A percentile compares a stretch with the other conserved stretches of the same genome.
These are phyloP conservation scores for Arachis hypogaea DNA, from an alignment of 306 rosid genomes.

Conservation along the genomic window DNA sequence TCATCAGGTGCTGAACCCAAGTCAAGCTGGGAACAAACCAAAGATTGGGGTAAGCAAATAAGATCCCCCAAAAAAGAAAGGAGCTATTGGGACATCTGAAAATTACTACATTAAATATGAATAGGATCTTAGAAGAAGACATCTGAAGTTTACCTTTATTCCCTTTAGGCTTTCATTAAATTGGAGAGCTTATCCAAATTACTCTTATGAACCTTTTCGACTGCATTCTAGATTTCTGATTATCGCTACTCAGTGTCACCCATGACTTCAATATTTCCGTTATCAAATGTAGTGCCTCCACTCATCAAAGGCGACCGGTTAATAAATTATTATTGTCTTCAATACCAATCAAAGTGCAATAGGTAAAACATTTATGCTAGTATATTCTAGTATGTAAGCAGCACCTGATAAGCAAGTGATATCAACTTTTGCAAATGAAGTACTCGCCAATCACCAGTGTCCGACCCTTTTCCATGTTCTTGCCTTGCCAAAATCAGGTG, in stretches of 20 bases:
- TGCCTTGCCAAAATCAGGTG: conserved; percentile 81
- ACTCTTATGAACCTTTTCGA: too few species aligned
- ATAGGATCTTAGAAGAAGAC: not conserved
- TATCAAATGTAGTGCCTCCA: too few species aligned
- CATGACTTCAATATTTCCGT: too few species aligned
- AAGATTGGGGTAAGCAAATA: conserved; percentile 1
- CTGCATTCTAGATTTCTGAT: too few species aligned
- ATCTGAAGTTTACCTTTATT: conserved; percentile 61
- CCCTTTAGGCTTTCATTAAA: conserved; percentile 72
- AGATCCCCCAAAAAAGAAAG: not conserved
- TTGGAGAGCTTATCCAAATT: too few species aligned
- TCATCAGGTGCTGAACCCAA: conserved; percentile 45
- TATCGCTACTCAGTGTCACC: too few species aligned
- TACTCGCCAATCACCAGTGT: conserved; percentile 79
- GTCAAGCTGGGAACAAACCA: conserved; percentile 57
- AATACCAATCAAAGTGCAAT: conserved; percentile 23
- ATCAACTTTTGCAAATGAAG: conserved; percentile 91
- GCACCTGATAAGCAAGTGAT: conserved; percentile 98
- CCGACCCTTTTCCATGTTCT: conserved; percentile 52
- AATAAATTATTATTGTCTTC: conserved; percentile 18
- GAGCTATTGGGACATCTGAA: not conserved
- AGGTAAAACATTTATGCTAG: conserved; percentile 25
- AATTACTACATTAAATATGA: not conserved
- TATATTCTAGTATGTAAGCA: conserved; percentile 30
- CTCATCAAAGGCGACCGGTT: not conserved